phyloP scores from a whole-genome alignment of 176 grass and related monocot genomes.

The Typha latifolia region DNA sequence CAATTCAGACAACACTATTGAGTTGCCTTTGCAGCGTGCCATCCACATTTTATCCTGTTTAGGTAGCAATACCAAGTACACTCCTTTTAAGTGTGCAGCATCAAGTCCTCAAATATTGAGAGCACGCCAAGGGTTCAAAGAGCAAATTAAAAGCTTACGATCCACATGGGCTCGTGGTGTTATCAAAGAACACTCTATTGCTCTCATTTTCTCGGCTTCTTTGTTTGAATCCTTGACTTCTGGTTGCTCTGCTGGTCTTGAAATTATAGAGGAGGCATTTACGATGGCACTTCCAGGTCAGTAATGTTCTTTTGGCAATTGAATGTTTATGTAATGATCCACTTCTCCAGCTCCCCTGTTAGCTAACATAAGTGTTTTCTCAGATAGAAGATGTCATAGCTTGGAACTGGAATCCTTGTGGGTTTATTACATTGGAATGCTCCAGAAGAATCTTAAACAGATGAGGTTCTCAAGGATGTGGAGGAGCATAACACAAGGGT shows the following conservation, averaged over 20 bases:
- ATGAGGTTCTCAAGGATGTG: constrained; percentile 68
- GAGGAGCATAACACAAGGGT: constrained; percentile 48
- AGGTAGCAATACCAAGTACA: constrained; percentile 60
- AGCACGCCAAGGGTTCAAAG: constrained; percentile 91
- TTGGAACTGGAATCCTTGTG: constrained; percentile 75
- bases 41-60: constrained; percentile 78
- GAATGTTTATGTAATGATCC: not conserved
- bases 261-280: constrained; percentile 77
- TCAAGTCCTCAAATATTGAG: constrained; percentile 63
- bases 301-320: constrained; percentile 8
- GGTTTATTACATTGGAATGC: constrained; percentile 60
- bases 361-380: constrained; percentile 16
- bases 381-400: constrained; percentile 46
- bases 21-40: constrained; percentile 47
- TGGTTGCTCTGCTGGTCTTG: constrained; percentile 59
- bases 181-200: constrained; percentile 60
- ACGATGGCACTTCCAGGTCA: constrained; percentile 59
- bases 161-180: constrained; percentile 30
- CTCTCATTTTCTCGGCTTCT: constrained; percentile 71
- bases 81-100: constrained; percentile 43
- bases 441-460: constrained; percentile 52
- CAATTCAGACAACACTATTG: constrained; percentile 34
- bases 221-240: constrained; percentile 80
- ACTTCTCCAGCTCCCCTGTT: constrained; percentile 6
- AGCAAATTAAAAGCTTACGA: constrained; percentile 63